Conservation (phyloP, 176 grass and related monocot species). For the Chrysopogon serrulatus region DNA sequence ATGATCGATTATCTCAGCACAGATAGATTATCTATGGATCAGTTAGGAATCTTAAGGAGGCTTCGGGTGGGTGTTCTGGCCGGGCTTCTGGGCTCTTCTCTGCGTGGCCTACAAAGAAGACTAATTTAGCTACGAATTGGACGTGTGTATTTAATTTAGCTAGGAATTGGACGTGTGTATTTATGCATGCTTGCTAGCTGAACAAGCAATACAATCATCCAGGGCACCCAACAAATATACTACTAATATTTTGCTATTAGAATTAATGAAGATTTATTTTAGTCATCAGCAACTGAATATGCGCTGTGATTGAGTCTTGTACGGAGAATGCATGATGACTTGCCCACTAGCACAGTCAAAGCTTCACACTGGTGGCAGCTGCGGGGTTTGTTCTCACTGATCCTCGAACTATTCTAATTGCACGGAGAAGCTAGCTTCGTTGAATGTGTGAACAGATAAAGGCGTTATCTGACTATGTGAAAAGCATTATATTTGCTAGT, state of each 20-base stretch:
- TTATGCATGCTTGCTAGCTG: neutral
- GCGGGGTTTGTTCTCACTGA: neutral
- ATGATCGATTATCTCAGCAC: neutral
- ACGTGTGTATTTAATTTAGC: too few relatives aligned
- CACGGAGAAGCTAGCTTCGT: neutral
- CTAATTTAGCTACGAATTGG: too few relatives aligned
- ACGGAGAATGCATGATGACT: neutral
- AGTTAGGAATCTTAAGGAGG: conserved; percentile 8
- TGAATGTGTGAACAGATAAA: conserved; percentile 2
- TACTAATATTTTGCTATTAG: neutral
- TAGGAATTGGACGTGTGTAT: neutral
- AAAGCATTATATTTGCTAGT: neutral
- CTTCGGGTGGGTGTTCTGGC: neutral
- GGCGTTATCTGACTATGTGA: neutral
- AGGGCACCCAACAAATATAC: neutral
- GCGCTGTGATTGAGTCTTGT: neutral
- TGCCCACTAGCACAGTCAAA: neutral
- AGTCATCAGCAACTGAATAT: neutral
- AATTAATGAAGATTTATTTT: neutral
- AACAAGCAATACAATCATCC: neutral
- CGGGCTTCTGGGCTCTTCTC: neutral
- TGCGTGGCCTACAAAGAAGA: neutral
- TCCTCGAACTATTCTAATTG: neutral
- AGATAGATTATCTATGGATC: neutral
- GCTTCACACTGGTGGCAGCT: neutral